Conservation (phyloP, 306 rosid species). For the Vigna mungo region DNA sequence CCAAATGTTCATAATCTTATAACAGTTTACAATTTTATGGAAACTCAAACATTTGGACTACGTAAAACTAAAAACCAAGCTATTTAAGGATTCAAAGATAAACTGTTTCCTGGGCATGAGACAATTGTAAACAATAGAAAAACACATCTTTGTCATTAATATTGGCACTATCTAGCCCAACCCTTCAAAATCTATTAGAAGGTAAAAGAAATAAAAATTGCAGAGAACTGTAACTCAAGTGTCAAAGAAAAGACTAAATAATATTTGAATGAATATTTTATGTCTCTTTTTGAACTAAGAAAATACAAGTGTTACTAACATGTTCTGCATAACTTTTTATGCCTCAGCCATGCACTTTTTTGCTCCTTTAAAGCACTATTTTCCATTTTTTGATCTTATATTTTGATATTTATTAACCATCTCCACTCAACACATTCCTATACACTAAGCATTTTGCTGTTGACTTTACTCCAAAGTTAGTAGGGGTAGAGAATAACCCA, state of each 20-base stretch:
- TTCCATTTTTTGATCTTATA: not conserved
- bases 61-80: not conserved
- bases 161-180: too few relatives aligned
- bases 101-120: constrained; percentile 5
- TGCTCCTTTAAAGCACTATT: not conserved
- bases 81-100: constrained; percentile 22
- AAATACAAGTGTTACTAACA: not conserved
- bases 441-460: not conserved
- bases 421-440: not conserved
- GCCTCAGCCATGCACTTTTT: not conserved
- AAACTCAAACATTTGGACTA: not conserved
- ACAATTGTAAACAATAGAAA: not conserved
- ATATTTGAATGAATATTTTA: not conserved
- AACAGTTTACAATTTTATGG: not conserved
- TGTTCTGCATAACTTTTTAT: not conserved
- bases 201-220: not conserved
- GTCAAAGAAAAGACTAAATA: not conserved
- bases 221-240: not conserved
- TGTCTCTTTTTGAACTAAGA: constrained; percentile 3
- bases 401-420: constrained; percentile 25
- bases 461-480: not conserved
- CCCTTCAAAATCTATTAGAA: not conserved
- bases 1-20: not conserved
- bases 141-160: not conserved
- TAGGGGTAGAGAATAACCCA: not conserved